Evolutionary conservation across 208 protist genomes (phyloP), one percentile per base, ranked within the genome.

Genomic region (Naegleria lovaniensis): DNA sequence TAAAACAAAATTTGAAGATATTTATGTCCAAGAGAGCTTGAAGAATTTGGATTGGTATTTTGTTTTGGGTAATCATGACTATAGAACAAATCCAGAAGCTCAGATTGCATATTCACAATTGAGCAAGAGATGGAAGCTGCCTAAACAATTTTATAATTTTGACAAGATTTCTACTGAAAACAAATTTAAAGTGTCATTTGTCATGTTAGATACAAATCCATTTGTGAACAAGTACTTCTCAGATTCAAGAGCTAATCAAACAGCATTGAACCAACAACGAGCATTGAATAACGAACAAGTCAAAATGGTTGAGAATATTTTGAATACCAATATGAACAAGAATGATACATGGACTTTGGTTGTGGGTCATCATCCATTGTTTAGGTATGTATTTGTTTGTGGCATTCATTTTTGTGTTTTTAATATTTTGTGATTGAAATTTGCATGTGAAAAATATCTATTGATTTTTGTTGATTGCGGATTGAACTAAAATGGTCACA

Each of bases 281-380:
- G 55, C 22, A 2, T 29, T 29, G 4, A 67, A 67, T 67, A 67
- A 15, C 13, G 55, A 67, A 1, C 55, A 67, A 67, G 3, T 67
- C 11, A 67, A 15, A 15, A 67, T 67, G 55, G 22, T 67, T 22
- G 55, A 67, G 22, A 67, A 29, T 67, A 67, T 93, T 41, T 29
- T 87, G 75, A 85, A 88, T 41, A 51, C 38, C 2, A 85, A 93
- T n/a, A 7, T 39, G 40, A 89, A 48, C 19, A 91, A 83, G 13
- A 90, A 41, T 4, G 85, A 90, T 75, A 59, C 91, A 33, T 93
- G 92, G 92, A 89, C 75, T 39, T 84, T 94, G 33, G 90, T 93
- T 19, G 40, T 93, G 29, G 92, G 92, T 29, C 93, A 94, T 90
- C 88, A 92, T 67, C 92, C 93, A 39, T 52, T 94, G 13, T 93